These are phyloP conservation scores for Colletotrichum gigasporum DNA, from an alignment of 2,329 filamentous ascomycete genomes.

Conservation along the genomic window DNA sequence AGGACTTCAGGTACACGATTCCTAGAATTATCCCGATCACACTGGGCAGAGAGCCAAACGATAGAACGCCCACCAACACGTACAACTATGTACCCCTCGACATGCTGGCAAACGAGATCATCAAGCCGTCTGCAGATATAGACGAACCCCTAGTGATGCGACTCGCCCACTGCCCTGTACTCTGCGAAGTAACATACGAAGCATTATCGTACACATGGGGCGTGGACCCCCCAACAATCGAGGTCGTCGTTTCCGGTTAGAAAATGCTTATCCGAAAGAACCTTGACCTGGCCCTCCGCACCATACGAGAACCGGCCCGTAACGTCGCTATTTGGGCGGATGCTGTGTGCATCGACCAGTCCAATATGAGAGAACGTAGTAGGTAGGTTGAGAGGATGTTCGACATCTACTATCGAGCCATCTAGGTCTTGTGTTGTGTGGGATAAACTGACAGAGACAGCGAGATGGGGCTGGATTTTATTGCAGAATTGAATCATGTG, in stretches of 20 bases:
- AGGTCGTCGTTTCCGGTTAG: background rate
- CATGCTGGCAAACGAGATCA: background rate
- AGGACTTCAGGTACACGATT: background rate
- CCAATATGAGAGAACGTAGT: background rate
- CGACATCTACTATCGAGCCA: background rate
- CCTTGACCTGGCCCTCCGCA: background rate
- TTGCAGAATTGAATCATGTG: background rate
- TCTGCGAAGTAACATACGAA: background rate
- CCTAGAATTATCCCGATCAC: background rate
- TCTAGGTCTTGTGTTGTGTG: background rate
- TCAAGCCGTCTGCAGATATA: background rate
- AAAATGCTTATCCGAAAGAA: background rate
- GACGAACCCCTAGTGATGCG: background rate
- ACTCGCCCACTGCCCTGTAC: background rate
- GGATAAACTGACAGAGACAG: background rate
- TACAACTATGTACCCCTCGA: background rate
- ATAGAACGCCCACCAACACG: background rate
- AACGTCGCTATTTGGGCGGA: background rate
- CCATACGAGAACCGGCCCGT: background rate
- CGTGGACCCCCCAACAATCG: background rate
- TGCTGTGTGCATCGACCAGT: background rate
- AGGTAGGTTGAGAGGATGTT: background rate
- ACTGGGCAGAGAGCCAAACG: background rate
- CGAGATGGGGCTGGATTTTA: background rate
- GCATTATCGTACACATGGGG: constrained; percentile 3